phyloP scores from a whole-genome alignment of 1,284 basidiomycete species.

The Ceratobasidium theobromae region DNA sequence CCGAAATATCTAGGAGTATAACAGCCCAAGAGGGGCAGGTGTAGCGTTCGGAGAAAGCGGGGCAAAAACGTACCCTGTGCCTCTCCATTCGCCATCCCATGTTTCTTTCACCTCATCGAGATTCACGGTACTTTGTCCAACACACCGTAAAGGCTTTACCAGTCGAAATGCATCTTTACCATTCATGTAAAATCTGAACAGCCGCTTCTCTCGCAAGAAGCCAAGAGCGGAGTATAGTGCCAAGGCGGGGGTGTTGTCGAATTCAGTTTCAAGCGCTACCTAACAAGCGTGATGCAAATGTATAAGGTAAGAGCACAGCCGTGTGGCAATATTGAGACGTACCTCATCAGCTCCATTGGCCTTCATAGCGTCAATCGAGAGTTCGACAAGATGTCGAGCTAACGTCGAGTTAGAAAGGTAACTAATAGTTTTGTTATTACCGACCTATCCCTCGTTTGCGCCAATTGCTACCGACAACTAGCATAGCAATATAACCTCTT shows the following conservation, averaged over 20 bases:
- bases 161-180: conserved; percentile 83
- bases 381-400: conserved; percentile 78
- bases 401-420: conserved; percentile 30
- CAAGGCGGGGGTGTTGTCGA: conserved; percentile 85
- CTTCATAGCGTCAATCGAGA: conserved; percentile 81
- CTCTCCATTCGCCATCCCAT: conserved; percentile 27
- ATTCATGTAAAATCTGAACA: conserved; percentile 95
- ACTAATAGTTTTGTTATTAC: conserved; percentile 41
- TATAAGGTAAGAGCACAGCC: too few relatives aligned
- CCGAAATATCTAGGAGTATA: not conserved
- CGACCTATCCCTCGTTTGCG: conserved; percentile 88
- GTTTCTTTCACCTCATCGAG: not conserved
- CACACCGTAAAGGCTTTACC: conserved; percentile 42
- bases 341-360: conserved; percentile 81
- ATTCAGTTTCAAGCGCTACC: conserved; percentile 97
- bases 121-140: not conserved
- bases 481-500: conserved; percentile 97
- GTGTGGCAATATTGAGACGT: conserved; percentile 39
- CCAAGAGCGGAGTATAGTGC: conserved; percentile 89
- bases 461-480: conserved; percentile 80
- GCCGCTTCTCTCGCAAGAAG: conserved; percentile 93
- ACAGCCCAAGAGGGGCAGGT: not conserved
- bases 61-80: conserved; percentile 3
- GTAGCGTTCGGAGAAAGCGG: conserved; percentile 2
- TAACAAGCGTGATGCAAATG: too few relatives aligned